Base-by-base conservation (phyloP, 2,329 filamentous ascomycete genomes). In the Ophiostoma novo-ulmi region DNA sequence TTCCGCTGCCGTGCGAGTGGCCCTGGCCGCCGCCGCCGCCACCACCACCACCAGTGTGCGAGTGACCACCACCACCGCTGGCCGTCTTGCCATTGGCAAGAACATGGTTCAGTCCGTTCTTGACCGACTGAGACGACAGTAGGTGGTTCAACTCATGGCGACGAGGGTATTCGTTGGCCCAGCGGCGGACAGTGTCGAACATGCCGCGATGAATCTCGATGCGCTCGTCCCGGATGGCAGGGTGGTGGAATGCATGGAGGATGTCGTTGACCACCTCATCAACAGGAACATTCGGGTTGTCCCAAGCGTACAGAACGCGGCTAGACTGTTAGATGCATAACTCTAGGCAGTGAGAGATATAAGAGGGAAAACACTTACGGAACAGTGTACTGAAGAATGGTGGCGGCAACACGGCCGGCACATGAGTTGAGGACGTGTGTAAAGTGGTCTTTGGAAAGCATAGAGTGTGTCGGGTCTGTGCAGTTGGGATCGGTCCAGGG, bases 221-320 rank as follows among this genome's bases (percentile, higher is more conserved):
- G 70, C 84, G 83, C 70, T 91, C 88, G 75, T 95, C 87, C 35
- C 94, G 89, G 39, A 93, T 83, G 7, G 91, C 91, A 1, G 95
- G 95, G 78, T 99, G 95, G 78, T 99, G 95, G 82, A 98, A 97
- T 13, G 92, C 89, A 35, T 87, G 87, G 66, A 93, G 82, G 58
- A 96, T 88, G 75, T 98, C 94, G 73, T 92, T 84, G 73, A 94
- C 84, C 0, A 98, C 90, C 79, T 96, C 91, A 52, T 96, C 87
- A 4, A 95, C 90, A 0, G 92, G 88, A 0, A 97, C 89, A 63
- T 90, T 88, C 2, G 91, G 87, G 78, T 98, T 91, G 74, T 98
- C 92, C 93, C 94, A 98, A 3, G 94, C 94, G 77, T 94, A 97
- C 26, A 99, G 84, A 67, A 98, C 82, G 44, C 94, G 91, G 1